Base-by-base conservation (phyloP, 2,329 filamentous ascomycete species). In the Capronia americana region DNA sequence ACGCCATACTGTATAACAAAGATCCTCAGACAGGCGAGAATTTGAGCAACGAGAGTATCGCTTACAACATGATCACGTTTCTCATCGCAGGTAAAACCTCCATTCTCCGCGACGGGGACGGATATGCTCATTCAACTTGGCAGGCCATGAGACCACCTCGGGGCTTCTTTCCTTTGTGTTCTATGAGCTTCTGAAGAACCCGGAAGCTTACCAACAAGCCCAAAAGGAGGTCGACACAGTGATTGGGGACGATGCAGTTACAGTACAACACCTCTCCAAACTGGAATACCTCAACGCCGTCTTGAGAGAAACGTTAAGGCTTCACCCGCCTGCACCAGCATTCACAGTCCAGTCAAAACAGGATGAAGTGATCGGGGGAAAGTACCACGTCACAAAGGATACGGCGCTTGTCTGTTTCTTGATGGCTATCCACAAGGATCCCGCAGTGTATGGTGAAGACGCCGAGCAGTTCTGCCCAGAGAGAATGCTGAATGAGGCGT, bases 31-130 rank as follows among this genome's bases (percentile, higher is more conserved):
- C 88, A 0, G 87, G 86, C 28, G 79, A 82, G 64, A 77, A 77
- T 1, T 79, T 92, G 69, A 83, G 78, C 5, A 85, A 90, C 4
- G 84, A 84, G 10, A 85, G 86, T 65, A 83, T 90, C 54, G 82
- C 89, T 50, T 86, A 90, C 75, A 88, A 92, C 74, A 87, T 92
- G 70, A 85, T 90, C 60, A 85, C 85, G 2, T 89, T 91, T 80
- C 84, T 89, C 50, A 64, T 61, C 61, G 75, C 77, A 72, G 57
- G 57, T 59, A 59, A 59, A 26, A 50, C n/a, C n/a, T 26, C n/a
- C 46, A 50, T 50, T 20, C n/a, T 10, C 24, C 46, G 24, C n/a
- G 46, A 50, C 5, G 8, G 46, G 24, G n/a, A 50, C 8, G n/a
- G 46, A 26, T 20, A 50, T 50, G 46, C 24, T 26, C n/a, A 50